Evolutionary conservation across 2,329 filamentous ascomycete species (phyloP), one percentile per base, ranked within the genome.

Genomic region (Chrysosporium queenslandicum): DNA sequence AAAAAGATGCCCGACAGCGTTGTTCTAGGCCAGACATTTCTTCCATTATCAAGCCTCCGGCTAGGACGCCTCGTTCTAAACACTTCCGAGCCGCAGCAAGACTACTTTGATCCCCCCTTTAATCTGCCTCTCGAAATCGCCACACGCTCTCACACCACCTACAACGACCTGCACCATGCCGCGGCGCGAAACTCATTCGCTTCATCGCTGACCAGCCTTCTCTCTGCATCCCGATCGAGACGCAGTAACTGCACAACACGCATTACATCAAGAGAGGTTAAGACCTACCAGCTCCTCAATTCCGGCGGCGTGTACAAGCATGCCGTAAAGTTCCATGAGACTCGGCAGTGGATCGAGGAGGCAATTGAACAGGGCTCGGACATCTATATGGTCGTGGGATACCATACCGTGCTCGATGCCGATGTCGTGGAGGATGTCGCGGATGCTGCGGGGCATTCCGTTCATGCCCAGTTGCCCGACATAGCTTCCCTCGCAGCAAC

Each of bases 321-420:
- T 6, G 45, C 29, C 3, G n/a, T 48, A 32, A 18, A n/a, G 3
- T 48, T 20, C 12, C 11, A 48, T 6, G 25, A 8, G 5, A 48
- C 45, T 1, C 11, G 30, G 7, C 18, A 48, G 27, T 48, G 45
- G 45, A 20, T 34, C 16, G 45, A 48, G 20, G 36, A 12, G 12
- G 18, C 45, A 4, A 48, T 48, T 11, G 45, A 48, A 9, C 5
- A 48, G 14, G 45, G 45, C 16, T 23, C 30, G 2, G 45, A 48
- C 20, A 48, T 48, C 12, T 48, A 32, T 36, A 18, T 48, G 12
- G 18, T 48, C 18, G 45, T 48, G 12, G 45, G 14, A 14, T 48
- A n/a, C 20, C 45, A 48, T 21, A 48, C 45, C 21, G 21, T 46
- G 1, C 30, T 27, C 14, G 18, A 46, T 46, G 43, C 43, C 30